Conservation (phyloP, 805 yeast genomes). For the Candida xiaguanensis region DNA sequence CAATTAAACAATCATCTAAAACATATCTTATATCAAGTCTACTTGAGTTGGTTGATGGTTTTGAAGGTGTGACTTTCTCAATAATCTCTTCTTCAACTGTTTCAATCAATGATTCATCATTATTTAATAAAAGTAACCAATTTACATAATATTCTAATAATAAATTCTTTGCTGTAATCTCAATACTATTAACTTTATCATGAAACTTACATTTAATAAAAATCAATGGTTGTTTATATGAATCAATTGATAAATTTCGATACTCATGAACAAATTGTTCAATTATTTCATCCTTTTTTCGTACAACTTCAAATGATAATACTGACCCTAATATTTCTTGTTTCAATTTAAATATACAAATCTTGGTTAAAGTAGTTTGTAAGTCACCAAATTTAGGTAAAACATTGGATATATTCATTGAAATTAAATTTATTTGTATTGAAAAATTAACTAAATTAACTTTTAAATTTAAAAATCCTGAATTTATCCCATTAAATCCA, state of each 20-base stretch:
- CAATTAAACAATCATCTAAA: slow-evolving; percentile 54
- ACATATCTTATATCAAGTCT: slow-evolving; percentile 28
- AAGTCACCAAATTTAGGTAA: slow-evolving; percentile 26
- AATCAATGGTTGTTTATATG: slow-evolving; percentile 19
- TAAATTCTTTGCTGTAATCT: slow-evolving; percentile 45
- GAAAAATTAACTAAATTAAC: slow-evolving; percentile 41
- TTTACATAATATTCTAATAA: slow-evolving; percentile 55
- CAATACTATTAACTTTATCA: slow-evolving; percentile 33
- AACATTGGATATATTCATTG: slow-evolving; percentile 15
- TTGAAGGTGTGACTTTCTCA: slow-evolving; percentile 10
- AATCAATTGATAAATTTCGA: slow-evolving; percentile 11
- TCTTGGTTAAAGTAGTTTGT: slow-evolving; percentile 10
- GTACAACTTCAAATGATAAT: slow-evolving; percentile 14
- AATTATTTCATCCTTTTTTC: slow-evolving; percentile 11
- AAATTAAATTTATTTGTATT: slow-evolving; percentile 16
- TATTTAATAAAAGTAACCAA: slow-evolving; percentile 46
- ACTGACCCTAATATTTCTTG: slow-evolving; percentile 23
- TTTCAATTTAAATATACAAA: slow-evolving; percentile 17
- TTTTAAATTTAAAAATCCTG: slow-evolving; percentile 9
- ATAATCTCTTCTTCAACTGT: slow-evolving; percentile 12
- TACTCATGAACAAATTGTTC: slow-evolving; percentile 19
- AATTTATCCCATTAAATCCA: slow-evolving; percentile 1
- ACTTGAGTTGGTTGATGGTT: slow-evolving; percentile 10
- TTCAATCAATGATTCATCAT: slow-evolving; percentile 9
- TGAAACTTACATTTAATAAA: slow-evolving; percentile 16